Base-by-base conservation (phyloP, 2,329 filamentous ascomycete species). In the Penicillium sp. region DNA sequence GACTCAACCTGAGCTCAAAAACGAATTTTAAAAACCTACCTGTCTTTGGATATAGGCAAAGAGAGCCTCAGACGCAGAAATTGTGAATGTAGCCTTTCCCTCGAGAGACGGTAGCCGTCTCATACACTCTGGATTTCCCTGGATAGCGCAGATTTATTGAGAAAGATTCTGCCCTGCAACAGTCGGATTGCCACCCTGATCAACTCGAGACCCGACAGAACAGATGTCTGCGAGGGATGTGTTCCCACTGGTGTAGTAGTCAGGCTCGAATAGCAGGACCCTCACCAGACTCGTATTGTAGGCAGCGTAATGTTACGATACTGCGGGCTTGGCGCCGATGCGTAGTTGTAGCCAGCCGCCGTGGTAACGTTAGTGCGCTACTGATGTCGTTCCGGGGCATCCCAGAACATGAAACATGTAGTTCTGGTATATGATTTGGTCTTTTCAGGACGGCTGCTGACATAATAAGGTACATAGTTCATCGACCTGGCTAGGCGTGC, bases 1-100 rank as follows among this genome's bases (percentile, higher is more conserved):
- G 11, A 5, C 11, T 32, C 29, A 11, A 11, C 3, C 0, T 7
- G 25, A 7, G 9, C 26, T 40, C 5, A 3, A n/a, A 28, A 40
- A n/a, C 40, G 5, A 3, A n/a, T 12, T n/a, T 5, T n/a, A 4
- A 13, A 34, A 35, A 5, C 13, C 32, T 3, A 11, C 25, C 11
- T 24, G 9, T 25, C 32, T 26, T 39, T 26, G 60, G 28, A 79
- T 50, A 59, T 76, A 75, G 25, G 78, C 66, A 41, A 79, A 48
- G 47, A 78, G 56, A 4, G 74, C 76, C 57, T 79, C 76, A 5
- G 71, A 72, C 5, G 74, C 76, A 18, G 60, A 61, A 24, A 79
- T 47, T 1, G 61, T 65, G 45, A 76, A 72, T 0, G 66, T 73
- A 1, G 64, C 71, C 37, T 32, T 65, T 33, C 45, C 66, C 63